Base-by-base conservation (phyloP, 495 filamentous ascomycete genomes). In the Evernia prunastri region DNA sequence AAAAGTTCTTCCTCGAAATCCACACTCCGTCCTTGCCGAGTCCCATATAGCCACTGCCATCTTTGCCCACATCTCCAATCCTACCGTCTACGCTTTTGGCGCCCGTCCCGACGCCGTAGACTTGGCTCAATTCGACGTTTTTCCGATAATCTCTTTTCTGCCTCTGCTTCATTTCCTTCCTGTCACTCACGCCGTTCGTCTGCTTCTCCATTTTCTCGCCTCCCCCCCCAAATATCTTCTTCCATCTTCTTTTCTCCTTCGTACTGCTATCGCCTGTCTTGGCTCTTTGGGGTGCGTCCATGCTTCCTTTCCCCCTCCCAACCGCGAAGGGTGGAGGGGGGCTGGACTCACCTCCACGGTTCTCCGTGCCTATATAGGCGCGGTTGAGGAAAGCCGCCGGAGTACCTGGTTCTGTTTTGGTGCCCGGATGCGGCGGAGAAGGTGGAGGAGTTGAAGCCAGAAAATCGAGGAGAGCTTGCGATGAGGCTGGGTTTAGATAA, bases 1-100 rank as follows among this genome's bases (percentile, higher is more conserved):
- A 17, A 40, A 69, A 71, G 57, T 71, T 71, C 63, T 69, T 69
- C 51, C 67, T 45, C 29, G 58, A 63, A 33, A 71, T 71, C 69
- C 69, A 71, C 53, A 67, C 66, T 4, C 69, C 69, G 57, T 71
- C 69, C 40, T 63, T 69, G 27, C 69, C 69, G 35, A 68, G 27
- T 23, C 69, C 69, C 65, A 67, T 63, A 57, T 64, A 71, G 20
- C 64, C 53, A 58, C 58, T 23, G 31, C 23, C 49, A 35, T 63
- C 63, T 33, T 56, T 63, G 42, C 29, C 58, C 49, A 18, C 56
- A 36, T 56, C 60, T 39, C 37, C 63, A 49, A 39, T 45, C 54
- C 45, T 53, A 54, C 31, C 37, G 36, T 57, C 57, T 5, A 20
- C 49, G 23, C 58, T 40, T 40, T 23, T 56, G 3, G 43, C 43